Conservation (phyloP, 148 eudicot species). For the Diospyros lotus region DNA sequence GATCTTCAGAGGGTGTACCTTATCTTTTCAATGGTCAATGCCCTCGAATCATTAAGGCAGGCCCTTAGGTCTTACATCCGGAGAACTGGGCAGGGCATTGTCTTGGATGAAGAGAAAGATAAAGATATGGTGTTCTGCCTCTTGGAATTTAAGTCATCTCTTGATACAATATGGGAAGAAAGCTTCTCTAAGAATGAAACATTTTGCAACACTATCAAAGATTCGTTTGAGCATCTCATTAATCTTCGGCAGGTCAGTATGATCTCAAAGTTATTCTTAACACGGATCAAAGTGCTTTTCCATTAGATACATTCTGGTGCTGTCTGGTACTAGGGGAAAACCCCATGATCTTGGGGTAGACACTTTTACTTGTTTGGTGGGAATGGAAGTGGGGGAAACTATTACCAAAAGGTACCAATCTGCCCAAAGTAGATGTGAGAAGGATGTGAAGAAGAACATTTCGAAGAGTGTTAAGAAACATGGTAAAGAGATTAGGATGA, state of each 20-base stretch:
- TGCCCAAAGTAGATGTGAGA: not conserved
- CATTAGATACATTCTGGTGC: no score
- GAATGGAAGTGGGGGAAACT: not conserved
- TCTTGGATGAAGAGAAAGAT: slow-evolving; percentile 96
- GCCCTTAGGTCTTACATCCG: slow-evolving; percentile 76
- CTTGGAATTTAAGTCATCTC: slow-evolving; percentile 76
- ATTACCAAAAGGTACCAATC: not conserved
- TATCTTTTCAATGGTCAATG: slow-evolving; percentile 68
- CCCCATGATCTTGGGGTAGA: not conserved
- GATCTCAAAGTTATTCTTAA: not conserved
- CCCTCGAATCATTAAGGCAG: slow-evolving; percentile 80
- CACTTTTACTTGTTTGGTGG: not conserved
- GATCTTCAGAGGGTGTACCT: slow-evolving; percentile 82
- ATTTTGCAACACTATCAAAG: slow-evolving; percentile 84
- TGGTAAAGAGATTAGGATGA: no score
- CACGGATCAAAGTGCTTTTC: not conserved
- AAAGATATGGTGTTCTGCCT: slow-evolving; percentile 90
- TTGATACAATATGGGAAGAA: slow-evolving; percentile 91
- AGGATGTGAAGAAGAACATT: not conserved
- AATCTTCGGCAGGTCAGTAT: slow-evolving; percentile 82
- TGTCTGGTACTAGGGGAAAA: not conserved
- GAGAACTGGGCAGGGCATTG: slow-evolving; percentile 74
- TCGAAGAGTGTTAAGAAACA: not conserved
- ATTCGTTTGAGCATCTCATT: slow-evolving; percentile 93
- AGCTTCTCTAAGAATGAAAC: slow-evolving; percentile 84